Base-by-base conservation (phyloP, 257 asterid genomes). In the Solanum virginianum region DNA sequence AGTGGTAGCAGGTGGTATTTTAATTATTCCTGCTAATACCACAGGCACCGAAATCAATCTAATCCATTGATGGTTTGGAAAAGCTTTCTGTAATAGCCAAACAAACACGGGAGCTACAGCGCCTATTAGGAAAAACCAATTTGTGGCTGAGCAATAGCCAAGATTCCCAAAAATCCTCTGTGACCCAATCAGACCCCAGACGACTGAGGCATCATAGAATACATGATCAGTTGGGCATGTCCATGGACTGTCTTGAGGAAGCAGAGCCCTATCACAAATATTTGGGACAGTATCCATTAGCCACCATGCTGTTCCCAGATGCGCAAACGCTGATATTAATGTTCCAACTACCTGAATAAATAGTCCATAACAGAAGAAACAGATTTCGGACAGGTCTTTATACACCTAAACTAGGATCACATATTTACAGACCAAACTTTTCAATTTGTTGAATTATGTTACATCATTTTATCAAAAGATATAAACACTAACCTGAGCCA, bases 291-390 rank as follows among this genome's bases (percentile, higher is more conserved):
- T 91, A 85, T 92, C 93, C 95, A 95, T 90, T 49, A 95, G 98
- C 98, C 98, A 94, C 99, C 97, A 95, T 51, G 99, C 97, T 5
- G 99, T 94, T 85, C 95, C 97, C 13, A 95, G 89, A 85, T 95
- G 98, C 18, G 90, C 92, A 13, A 94, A 59, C 16, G 95, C 93
- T 36, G 98, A 94, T 83, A 95, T 85, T 71, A 95, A 86, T 57
- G 99, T 94, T 75, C 99, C 98, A 56, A 90, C 91, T 16, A 95
- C 93, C 99, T 95, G 90, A 53, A 24, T 26, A 77, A 15, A 24
- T 24, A 24, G 41, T 51, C 10, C 22, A 24, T 11, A 49, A 3
- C 18, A 75, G 7, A 45, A 53, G 14, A 49, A 75, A 3, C 62
- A 49, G 22, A 49, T 75, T 8, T 49, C 20, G 3, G 24, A 75